Base-by-base conservation (phyloP, 1,139 yeast genomes). In the Tardiomyces blankii region DNA sequence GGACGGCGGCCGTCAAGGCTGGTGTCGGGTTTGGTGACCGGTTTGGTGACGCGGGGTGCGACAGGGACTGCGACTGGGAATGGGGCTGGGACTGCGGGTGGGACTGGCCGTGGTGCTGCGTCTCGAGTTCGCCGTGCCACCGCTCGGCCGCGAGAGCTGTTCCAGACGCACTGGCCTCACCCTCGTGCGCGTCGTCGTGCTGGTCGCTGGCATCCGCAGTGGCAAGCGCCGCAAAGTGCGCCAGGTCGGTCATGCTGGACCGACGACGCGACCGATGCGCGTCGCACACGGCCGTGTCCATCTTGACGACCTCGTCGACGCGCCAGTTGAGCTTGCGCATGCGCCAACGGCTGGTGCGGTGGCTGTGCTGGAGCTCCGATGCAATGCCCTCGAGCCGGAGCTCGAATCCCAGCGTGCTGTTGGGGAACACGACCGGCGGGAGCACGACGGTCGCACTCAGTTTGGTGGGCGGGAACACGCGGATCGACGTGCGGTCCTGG, bases 401-500 rank as follows among this genome's bases (percentile, higher is more conserved):
- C 58, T 88, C 96, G 28, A 91, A 72, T 0, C 93, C 83, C 58
- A 91, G 86, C 0, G 81, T 72, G 0, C 95, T 83, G 57, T 85
- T 82, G 11, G 98, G 98, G 61, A 85, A 85, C 18, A 86, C 75
- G 14, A 87, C 95, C 51, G 85, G 84, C 2, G 98, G 98, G 42
- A 91, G 68, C 3, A 82, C 82, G 3, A 95, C 89, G 39, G 82
- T 77, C 2, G 96, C 94, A 2, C 86, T 81, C 38, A 91, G 82
- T 43, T 83, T 86, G 0, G 97, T 91, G 2, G 99, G 97, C 1
- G 98, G 98, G 63, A 91, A 91, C 1, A 93, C 87, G 49, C 99
- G 73, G 39, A 87, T 67, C 0, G 95, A 86, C 59, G 85, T 87
- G 53, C 88, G 74, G 61, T 89, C 96, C 2, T 87, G 85, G 9